Evolutionary conservation across 1,139 yeast genomes (phyloP).

Genomic region (Suhomyces atakaporum): DNA sequence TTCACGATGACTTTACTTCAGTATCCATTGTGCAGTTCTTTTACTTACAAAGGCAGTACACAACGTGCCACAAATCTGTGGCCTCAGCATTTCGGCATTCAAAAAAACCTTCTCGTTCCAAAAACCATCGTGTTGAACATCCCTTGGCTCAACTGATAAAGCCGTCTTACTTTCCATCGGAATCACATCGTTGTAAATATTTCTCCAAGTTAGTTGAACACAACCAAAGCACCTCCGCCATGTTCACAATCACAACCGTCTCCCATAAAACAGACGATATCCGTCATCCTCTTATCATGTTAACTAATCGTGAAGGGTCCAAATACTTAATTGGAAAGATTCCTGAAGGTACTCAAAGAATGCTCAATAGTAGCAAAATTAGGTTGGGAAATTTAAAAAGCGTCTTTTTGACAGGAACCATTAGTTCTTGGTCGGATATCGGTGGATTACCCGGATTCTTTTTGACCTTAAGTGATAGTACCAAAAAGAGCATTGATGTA

Average conservation of each 20-base stretch:
- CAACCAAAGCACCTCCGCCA: conserved; percentile 21
- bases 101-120: neutral
- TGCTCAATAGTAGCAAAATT: conserved; percentile 55
- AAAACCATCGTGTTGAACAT: too few relatives aligned
- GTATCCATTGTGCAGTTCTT: conserved; percentile 10
- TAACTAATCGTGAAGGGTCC: conserved; percentile 53
- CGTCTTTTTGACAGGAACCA: conserved; percentile 72
- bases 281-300: conserved; percentile 57
- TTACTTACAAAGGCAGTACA: conserved; percentile 2
- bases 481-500: conserved; percentile 50
- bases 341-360: conserved; percentile 85
- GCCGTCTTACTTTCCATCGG: conserved; percentile 16
- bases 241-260: conserved; percentile 45
- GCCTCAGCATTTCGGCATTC: neutral
- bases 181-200: conserved; percentile 12
- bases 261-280: conserved; percentile 64
- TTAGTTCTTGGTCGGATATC: conserved; percentile 66
- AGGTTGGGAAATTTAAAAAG: conserved; percentile 58
- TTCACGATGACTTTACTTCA: conserved; percentile 2
- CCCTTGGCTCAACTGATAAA: conserved; percentile 15
- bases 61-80: conserved; percentile 7
- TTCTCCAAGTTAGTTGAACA: conserved; percentile 19
- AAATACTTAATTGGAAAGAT: conserved; percentile 76
- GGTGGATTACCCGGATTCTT: conserved; percentile 92
- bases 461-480: conserved; percentile 82